These are phyloP conservation scores for Aschersonia sp. DNA, from an alignment of 2,329 filamentous ascomycete species.

Conservation along the genomic window DNA sequence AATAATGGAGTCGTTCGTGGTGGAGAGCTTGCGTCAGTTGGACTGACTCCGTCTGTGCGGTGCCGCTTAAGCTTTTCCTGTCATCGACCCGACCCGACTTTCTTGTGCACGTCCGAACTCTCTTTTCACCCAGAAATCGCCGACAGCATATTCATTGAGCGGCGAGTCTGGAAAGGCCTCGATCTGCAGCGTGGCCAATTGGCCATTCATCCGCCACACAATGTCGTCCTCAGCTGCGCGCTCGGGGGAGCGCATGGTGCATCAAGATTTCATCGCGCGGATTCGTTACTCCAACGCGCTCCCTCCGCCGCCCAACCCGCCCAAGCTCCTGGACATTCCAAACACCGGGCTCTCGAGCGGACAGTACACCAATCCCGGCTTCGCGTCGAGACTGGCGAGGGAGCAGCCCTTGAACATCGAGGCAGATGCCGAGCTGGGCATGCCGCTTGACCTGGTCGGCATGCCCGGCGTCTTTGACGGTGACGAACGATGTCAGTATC, in stretches of 20 bases:
- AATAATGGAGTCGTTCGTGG: no score
- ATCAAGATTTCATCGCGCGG: slow-evolving; percentile 95
- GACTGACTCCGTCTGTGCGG: no score
- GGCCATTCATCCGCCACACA: background rate
- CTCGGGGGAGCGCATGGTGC: slow-evolving; percentile 45
- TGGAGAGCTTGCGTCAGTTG: no score
- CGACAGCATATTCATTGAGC: no score
- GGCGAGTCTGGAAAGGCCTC: no score
- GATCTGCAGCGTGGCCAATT: no score
- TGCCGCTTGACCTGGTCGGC: slow-evolving; percentile 90
- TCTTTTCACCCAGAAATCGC: no score
- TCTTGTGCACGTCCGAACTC: no score
- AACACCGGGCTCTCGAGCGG: slow-evolving; percentile 77
- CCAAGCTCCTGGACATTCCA: slow-evolving; percentile 92
- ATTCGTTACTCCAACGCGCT: slow-evolving; percentile 93
- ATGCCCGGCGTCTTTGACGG: slow-evolving; percentile 91
- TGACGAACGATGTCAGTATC: slow-evolving; percentile 70
- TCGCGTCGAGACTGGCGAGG: slow-evolving; percentile 75
- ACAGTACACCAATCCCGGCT: slow-evolving; percentile 81
- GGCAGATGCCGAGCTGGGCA: slow-evolving; percentile 91
- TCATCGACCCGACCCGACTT: no score
- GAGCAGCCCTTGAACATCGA: slow-evolving; percentile 95
- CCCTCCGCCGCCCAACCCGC: slow-evolving; percentile 83
- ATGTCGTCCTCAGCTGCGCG: slow-evolving; percentile 22
- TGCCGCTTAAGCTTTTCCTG: no score